Conservation (phyloP, 2,329 filamentous ascomycete species). For the Berkeleyomyces rouxiae region DNA sequence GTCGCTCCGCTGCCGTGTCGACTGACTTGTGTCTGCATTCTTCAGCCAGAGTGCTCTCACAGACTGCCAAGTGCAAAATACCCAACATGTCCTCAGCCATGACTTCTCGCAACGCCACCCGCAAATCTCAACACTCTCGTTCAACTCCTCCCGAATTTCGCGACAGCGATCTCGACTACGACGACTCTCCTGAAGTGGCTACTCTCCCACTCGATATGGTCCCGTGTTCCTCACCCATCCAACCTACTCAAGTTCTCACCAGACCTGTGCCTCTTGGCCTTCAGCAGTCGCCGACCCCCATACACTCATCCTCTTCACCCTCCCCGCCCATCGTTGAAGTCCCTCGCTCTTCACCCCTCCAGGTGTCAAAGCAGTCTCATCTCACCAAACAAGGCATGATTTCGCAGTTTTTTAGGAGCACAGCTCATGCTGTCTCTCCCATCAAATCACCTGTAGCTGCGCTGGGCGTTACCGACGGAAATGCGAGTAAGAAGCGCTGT, state of each 20-base stretch:
- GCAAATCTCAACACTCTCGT: not conserved
- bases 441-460: not conserved
- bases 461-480: not conserved
- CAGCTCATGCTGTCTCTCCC: constrained; percentile 12
- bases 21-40: not conserved
- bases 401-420: constrained; percentile 17
- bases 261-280: constrained; percentile 4
- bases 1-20: not conserved
- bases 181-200: constrained; percentile 20
- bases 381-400: constrained; percentile 23
- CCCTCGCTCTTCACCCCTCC: constrained; percentile 65
- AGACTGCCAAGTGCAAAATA: not conserved
- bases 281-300: constrained; percentile 14
- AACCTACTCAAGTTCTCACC: constrained; percentile 30
- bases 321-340: constrained; percentile 48
- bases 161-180: constrained; percentile 1
- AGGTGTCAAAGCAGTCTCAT: not conserved
- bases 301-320: constrained; percentile 26
- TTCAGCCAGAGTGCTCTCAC: not conserved
- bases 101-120: not conserved
- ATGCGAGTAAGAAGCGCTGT: constrained; percentile 10
- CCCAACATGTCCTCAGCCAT: not conserved
- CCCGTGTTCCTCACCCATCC: constrained; percentile 27
- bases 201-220: constrained; percentile 20
- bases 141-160: constrained; percentile 2